Base-by-base conservation (phyloP, 495 filamentous ascomycete species). In the Aspergillus panamensis region DNA sequence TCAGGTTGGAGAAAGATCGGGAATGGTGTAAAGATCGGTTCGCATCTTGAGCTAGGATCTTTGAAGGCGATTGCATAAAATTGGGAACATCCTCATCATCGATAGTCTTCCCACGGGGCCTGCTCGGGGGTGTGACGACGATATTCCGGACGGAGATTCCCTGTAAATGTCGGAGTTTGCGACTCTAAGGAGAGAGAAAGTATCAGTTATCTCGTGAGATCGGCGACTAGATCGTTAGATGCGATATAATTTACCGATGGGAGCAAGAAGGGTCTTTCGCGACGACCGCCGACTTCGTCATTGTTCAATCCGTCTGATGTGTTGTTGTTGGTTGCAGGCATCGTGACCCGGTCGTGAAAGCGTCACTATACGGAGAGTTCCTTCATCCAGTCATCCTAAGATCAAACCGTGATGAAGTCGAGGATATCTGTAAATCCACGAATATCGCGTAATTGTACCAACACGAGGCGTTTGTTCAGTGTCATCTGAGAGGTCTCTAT, bases 141-240 rank as follows among this genome's bases (percentile, higher is more conserved):
- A 97, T 76, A 69, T 97, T 98, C 48, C 94, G 90, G 20, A 97
- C 73, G 47, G 88, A 92, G 48, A 98, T 85, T 51, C 89, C 91
- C 60, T 89, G 85, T 14, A 98, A 79, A 75, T 97, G 92, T 51
- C 94, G 85, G 29, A 98, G 79, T 69, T 87, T 92, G 62, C 92
- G 86, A 68, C 95, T 96, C 84, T 95, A 64, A 13, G 32, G 37
- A 17, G n/a, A 6, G 14, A 31, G 19, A 25, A 25, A 48, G 48
- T 9, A 68, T 65, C 47, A 60, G 53, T 25, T 47, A 40, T 32
- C 12, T 32, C 12, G 14, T 20, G 13, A 21, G 30, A 3, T 9
- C 8, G 44, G 17, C 8, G 13, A 55, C 1, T 9, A 43, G 10
- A 19, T 20, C 6, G 40, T 37, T 14, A 25, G 17, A 39, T 2